These are phyloP conservation scores for Paragyromitra xinjiangensis DNA, from an alignment of 495 filamentous ascomycete genomes.

Conservation along the genomic window DNA sequence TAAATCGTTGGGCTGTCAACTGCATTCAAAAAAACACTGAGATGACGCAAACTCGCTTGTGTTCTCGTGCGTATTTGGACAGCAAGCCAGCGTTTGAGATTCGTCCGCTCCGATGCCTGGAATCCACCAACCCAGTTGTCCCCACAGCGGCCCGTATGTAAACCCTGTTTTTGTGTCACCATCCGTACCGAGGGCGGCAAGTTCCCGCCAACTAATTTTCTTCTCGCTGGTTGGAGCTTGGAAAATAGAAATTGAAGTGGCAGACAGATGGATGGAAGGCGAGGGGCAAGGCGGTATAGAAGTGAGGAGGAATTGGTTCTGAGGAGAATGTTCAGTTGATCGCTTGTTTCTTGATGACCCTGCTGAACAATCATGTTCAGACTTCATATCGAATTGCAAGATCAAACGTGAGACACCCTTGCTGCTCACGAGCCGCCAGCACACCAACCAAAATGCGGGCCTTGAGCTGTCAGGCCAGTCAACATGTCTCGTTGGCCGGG, in stretches of 20 bases:
- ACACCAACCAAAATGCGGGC: constrained; percentile 43
- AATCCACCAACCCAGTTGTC: background rate
- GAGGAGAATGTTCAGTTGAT: constrained; percentile 13
- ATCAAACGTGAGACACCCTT: constrained; percentile 31
- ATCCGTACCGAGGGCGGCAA: constrained; percentile 25
- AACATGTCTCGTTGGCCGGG: constrained; percentile 35
- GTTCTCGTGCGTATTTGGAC: constrained; percentile 7
- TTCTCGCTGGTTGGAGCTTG: background rate
- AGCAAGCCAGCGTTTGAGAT: background rate
- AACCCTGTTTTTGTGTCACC: constrained; percentile 18
- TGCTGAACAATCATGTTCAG: constrained; percentile 1
- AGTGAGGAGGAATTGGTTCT: constrained; percentile 3
- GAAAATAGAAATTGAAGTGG: background rate
- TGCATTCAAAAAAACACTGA: constrained; percentile 4
- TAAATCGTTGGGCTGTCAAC: background rate
- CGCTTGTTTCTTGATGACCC: background rate
- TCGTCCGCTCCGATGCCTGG: constrained; percentile 1
- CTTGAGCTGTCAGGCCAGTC: constrained; percentile 30
- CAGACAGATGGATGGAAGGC: background rate
- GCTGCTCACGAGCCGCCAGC: constrained; percentile 37
- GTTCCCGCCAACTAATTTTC: constrained; percentile 21
- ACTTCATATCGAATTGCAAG: constrained; percentile 23
- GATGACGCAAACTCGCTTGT: constrained; percentile 37
- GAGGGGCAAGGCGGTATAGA: background rate
- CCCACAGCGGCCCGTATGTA: constrained; percentile 4